Conservation (phyloP, 768 basidiomycete genomes). For the Dendrothele bispora region DNA sequence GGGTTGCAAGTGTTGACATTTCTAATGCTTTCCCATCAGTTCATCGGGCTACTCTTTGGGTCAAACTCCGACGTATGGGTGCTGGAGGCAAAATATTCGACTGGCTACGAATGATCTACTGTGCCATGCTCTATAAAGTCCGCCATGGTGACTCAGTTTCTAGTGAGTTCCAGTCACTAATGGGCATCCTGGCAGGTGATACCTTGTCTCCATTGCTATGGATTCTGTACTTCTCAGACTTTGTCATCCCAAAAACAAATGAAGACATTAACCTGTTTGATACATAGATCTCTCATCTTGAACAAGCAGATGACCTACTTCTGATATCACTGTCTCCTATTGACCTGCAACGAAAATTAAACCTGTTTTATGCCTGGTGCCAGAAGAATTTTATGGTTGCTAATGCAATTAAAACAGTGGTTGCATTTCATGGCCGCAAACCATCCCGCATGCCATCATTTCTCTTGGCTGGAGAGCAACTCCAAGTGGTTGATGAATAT, state of each 20-base stretch:
- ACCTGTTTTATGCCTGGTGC: conserved; percentile 1
- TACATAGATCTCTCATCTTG: neutral
- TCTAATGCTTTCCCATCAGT: conserved; percentile 36
- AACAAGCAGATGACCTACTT: conserved; percentile 7
- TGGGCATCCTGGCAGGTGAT: conserved; percentile 1
- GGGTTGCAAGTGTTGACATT: conserved; percentile 20
- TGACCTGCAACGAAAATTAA: conserved; percentile 8
- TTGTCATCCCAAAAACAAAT: neutral
- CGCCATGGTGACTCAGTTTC: too few relatives aligned
- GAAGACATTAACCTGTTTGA: neutral
- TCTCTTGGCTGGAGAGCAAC: too few relatives aligned
- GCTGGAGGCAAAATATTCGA: conserved; percentile 9
- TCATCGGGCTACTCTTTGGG: conserved; percentile 30
- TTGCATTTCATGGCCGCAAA: too few relatives aligned
- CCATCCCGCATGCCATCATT: too few relatives aligned
- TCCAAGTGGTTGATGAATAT: too few relatives aligned
- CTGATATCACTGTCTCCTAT: conserved; percentile 5
- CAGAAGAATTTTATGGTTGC: too few relatives aligned
- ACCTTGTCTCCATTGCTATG: neutral
- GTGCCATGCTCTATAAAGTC: conserved; percentile 3
- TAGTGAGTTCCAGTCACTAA: neutral
- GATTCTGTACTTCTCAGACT: neutral
- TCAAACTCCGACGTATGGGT: conserved; percentile 23
- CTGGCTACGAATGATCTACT: conserved; percentile 8
- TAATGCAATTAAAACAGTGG: too few relatives aligned